Conservation (phyloP, 164 flowering plant species). For the Umbellularia californica region DNA sequence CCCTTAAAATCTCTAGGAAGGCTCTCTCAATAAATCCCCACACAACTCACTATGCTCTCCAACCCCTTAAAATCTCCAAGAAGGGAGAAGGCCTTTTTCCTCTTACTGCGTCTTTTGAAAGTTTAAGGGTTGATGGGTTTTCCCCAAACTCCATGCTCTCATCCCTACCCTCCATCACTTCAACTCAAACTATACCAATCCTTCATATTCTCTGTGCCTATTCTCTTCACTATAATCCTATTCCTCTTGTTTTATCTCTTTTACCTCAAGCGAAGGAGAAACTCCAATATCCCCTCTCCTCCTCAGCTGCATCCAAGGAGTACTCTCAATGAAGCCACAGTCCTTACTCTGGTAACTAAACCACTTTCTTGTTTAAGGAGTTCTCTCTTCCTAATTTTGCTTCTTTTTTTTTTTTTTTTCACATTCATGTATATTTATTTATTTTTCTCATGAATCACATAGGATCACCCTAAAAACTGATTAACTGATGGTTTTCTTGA, state of each 20-base stretch:
- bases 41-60: conserved; percentile 5
- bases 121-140: conserved; percentile 33
- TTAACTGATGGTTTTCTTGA: not conserved
- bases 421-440: not conserved
- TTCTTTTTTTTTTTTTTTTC: not conserved
- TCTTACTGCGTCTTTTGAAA: not conserved
- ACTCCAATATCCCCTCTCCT: conserved; percentile 31
- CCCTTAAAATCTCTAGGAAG: too few relatives aligned
- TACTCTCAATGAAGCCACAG: conserved; percentile 22
- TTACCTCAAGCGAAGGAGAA: conserved; percentile 61
- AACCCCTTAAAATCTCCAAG: not conserved
- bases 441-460: not conserved
- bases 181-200: conserved; percentile 55
- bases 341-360: conserved; percentile 29
- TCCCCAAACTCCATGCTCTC: conserved; percentile 41
- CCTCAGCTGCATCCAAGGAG: conserved; percentile 29
- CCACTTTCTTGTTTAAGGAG: not conserved
- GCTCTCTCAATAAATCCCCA: conserved; percentile 22
- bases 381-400: not conserved
- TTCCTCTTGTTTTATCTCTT: conserved; percentile 54
- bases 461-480: not conserved
- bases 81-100: not conserved
- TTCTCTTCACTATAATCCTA: conserved; percentile 50
- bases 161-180: conserved; percentile 55
- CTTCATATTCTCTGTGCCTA: conserved; percentile 58